Evolutionary conservation across 1,284 basidiomycete species (phyloP), one percentile per base, ranked within the genome.

Genomic region (Rhodotorula sp.): DNA sequence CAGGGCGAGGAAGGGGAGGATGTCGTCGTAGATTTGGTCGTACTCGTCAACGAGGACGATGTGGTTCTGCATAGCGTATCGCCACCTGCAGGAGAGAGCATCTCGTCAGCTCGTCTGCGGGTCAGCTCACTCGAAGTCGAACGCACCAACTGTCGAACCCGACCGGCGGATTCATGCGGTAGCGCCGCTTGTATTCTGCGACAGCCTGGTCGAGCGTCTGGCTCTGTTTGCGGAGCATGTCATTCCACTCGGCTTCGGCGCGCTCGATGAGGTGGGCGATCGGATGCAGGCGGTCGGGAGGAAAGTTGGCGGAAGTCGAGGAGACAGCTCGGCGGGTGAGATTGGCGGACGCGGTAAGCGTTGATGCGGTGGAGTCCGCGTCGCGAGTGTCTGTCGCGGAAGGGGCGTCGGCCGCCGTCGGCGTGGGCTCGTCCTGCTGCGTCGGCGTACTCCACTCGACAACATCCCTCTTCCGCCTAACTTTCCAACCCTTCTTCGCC

Each of bases 1-100:
- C 8, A 76, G 70, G n/a, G 71, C 72, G 47, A 68, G 57, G 69
- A 76, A 77, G 1, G 76, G 77, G 18, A 60, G 51, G 28, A 78
- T 61, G 59, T 73, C 71, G 22, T 59, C 48, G 47, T 75, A 56
- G 63, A 78, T 74, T 16, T 71, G 68, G 67, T 78, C 77, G 70
- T 76, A 78, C 61, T 78, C 77, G 71, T 78, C 77, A 10, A 74
- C 71, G 64, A 77, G 71, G 34, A 74, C 57, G 13, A 78, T 64
- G 20, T 69, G 67, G 55, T 77, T 64, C 64, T 74, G 66, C 59
- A 67, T 74, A 15, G 71, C 75, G 64, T 68, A 78, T 1, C 62
- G 59, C 70, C 72, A 78, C 76, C 77, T 71, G 57, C 37, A 11
- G 30, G 34, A 20, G 31, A 59, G n/a, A 34, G 26, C n/a, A 10